Evolutionary conservation across 1,139 yeast genomes (phyloP).

Genomic region (Schwanniomyces etchellsii): DNA sequence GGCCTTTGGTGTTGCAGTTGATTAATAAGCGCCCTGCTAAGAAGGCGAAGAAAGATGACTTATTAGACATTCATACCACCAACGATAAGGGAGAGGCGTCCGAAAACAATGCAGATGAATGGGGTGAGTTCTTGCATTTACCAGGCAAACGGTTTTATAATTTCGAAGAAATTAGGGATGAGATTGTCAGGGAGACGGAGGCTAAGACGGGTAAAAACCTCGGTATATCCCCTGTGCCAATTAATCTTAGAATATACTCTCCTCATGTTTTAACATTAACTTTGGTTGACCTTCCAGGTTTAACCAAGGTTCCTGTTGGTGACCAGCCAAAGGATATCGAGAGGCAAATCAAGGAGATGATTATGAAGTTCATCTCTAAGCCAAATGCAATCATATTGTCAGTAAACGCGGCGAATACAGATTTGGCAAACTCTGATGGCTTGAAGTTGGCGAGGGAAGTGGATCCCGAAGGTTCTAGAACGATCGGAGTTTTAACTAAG

Average conservation of each 20-base stretch:
- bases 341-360: slow-evolving; percentile 89
- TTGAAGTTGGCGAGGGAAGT: slow-evolving; percentile 94
- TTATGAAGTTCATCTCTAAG: slow-evolving; percentile 86
- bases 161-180: slow-evolving; percentile 86
- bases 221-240: slow-evolving; percentile 90
- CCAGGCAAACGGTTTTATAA: slow-evolving; percentile 86
- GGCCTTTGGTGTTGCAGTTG: slow-evolving; percentile 82
- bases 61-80: slow-evolving; percentile 28
- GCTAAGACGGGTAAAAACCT: slow-evolving; percentile 88
- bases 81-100: slow-evolving; percentile 41
- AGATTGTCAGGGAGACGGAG: slow-evolving; percentile 91
- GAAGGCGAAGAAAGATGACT: slow-evolving; percentile 17
- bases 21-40: slow-evolving; percentile 55
- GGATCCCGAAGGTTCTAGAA: slow-evolving; percentile 94
- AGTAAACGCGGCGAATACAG: slow-evolving; percentile 96
- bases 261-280: slow-evolving; percentile 96
- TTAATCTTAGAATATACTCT: slow-evolving; percentile 88
- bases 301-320: slow-evolving; percentile 99
- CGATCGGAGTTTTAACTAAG: slow-evolving; percentile 95
- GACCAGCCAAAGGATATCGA: slow-evolving; percentile 98
- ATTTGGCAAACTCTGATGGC: slow-evolving; percentile 96
- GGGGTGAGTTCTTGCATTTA: slow-evolving; percentile 96
- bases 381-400: slow-evolving; percentile 95
- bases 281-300: slow-evolving; percentile 94
- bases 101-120: slow-evolving; percentile 85